Evolutionary conservation across 83 land plant species (phyloP), one percentile per base, ranked within the genome.

Genomic region (Picea abies): DNA sequence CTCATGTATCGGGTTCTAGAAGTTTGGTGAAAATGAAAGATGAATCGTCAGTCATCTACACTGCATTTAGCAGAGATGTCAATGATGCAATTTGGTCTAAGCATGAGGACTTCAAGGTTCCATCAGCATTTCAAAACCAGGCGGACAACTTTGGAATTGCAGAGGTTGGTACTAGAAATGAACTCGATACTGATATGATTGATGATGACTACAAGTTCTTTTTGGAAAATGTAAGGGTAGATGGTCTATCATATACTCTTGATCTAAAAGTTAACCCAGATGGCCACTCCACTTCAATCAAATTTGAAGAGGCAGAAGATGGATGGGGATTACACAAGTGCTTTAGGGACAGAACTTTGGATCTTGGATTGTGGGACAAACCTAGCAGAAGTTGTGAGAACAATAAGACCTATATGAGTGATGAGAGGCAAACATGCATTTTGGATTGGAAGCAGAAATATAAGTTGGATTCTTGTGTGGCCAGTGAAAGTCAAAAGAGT

Each of bases 131-230:
- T n/a, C 23, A 47, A 44, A n/a, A 23, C 4, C 14, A 73, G 22
- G 4, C 10, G 39, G 58, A 44, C 8, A 41, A 39, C 25, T 19
- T 73, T 22, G 5, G 22, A 41, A 44, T 52, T 20, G 25, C n/a
- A 22, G 12, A 8, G 22, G 16, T 5, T 44, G 25, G 75, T 17
- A 9, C n/a, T 37, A 0, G 8, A 70, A 37, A 35, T 14, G 20
- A 73, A 73, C 15, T 73, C 47, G 56, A 73, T 5, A 44, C 56
- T 11, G 52, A 41, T 72, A 5, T 72, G 76, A 25, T 20, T 39
- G 76, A 72, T 41, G 56, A 72, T n/a, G 76, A 72, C 56, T 72
- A 72, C 44, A 72, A 72, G 56, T 72, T 44, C 25, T 72, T 72
- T 41, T 49, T 72, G 41, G 56, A 20, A 41, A 72, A 72, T n/a